Evolutionary conservation across 2,329 filamentous ascomycete species (phyloP).

Genomic region (Tolypocladium ophioglossoides): DNA sequence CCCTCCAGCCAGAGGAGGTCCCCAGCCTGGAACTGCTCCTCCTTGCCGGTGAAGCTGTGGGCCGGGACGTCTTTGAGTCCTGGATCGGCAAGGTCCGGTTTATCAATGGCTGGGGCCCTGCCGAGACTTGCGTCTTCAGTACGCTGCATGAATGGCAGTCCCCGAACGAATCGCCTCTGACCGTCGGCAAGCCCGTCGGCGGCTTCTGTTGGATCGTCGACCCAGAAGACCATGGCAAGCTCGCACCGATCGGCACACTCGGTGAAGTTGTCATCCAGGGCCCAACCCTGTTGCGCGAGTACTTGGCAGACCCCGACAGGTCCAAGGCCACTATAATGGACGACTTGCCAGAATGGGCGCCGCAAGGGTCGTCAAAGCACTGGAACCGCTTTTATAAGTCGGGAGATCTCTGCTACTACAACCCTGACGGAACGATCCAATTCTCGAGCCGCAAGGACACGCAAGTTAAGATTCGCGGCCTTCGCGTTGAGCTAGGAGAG

Average conservation of each 20-base stretch:
- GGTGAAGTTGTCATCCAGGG: not conserved
- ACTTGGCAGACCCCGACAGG: not conserved
- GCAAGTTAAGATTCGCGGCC: too few species aligned
- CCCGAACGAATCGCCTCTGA: not conserved
- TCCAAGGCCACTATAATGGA: not conserved
- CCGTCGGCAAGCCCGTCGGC: not conserved
- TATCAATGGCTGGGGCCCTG: not conserved
- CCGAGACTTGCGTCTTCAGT: not conserved
- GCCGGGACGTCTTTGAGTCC: not conserved
- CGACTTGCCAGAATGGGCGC: not conserved
- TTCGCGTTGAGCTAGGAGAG: too few species aligned
- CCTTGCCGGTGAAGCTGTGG: conserved; percentile 1
- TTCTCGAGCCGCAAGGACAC: too few species aligned
- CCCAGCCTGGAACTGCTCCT: conserved; percentile 1
- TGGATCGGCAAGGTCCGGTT: not conserved
- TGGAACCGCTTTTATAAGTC: conserved; percentile 5
- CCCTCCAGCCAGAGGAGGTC: not conserved
- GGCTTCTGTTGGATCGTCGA: not conserved
- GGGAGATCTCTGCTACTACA: conserved; percentile 17
- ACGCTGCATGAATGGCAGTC: not conserved
- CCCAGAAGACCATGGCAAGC: not conserved
- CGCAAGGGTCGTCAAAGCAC: too few species aligned
- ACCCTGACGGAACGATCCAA: too few species aligned
- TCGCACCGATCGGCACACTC: not conserved
- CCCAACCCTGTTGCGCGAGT: not conserved